These are phyloP conservation scores for Pseudocercospora musae DNA, from an alignment of 2,329 filamentous ascomycete species.

Conservation along the genomic window DNA sequence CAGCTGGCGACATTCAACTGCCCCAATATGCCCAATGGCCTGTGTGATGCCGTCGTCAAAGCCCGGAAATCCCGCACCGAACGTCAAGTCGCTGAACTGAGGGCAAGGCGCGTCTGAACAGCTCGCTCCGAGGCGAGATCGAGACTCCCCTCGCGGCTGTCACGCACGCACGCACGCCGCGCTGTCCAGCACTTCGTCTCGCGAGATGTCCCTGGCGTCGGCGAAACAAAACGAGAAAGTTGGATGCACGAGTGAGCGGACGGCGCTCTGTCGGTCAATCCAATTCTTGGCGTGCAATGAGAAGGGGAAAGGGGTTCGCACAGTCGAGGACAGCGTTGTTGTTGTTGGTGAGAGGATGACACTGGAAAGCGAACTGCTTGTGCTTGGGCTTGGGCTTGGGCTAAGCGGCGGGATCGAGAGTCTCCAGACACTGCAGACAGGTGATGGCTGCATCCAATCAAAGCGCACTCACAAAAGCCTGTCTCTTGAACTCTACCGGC, in stretches of 20 bases:
- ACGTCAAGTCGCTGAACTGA: neutral
- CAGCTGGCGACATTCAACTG: slow-evolving; percentile 9
- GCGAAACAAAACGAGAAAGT: slow-evolving; percentile 16
- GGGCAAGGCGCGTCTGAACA: neutral
- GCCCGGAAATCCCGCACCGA: neutral
- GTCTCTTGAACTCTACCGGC: neutral
- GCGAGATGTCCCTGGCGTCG: slow-evolving; percentile 20
- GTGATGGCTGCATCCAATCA: neutral
- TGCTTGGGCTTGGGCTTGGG: too few relatives aligned
- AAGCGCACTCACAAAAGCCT: neutral
- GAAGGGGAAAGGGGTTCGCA: neutral
- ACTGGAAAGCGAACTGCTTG: neutral
- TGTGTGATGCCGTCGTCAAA: neutral
- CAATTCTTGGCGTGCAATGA: slow-evolving; percentile 17
- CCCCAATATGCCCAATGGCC: neutral
- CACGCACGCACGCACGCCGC: slow-evolving; percentile 11
- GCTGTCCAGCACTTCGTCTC: slow-evolving; percentile 6
- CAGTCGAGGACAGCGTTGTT: slow-evolving; percentile 8
- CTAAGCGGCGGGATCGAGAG: neutral
- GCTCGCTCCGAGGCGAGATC: slow-evolving; percentile 1
- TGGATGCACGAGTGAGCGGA: neutral
- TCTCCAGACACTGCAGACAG: neutral
- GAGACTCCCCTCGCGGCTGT: slow-evolving; percentile 6
- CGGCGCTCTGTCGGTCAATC: slow-evolving; percentile 4
- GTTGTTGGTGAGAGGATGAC: slow-evolving; percentile 6